Conservation (phyloP, 169 alveolate genomes). For the Cardiosporidium cionae region DNA sequence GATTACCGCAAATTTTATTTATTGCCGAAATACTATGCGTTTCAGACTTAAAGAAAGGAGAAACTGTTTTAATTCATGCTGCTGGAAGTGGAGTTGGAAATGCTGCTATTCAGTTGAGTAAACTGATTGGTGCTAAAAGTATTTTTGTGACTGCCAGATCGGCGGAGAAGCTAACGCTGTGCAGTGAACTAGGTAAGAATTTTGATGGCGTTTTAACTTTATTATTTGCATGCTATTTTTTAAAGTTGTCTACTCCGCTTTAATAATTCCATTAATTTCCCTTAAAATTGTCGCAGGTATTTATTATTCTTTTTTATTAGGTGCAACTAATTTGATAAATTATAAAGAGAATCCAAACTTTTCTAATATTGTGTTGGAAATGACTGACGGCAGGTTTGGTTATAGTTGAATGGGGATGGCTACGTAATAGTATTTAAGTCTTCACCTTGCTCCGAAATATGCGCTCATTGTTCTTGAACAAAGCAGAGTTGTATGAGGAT, state of each 20-base stretch:
- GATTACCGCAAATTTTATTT: too few species aligned
- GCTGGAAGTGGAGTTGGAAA: constrained; percentile 75
- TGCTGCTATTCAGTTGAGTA: constrained; percentile 56
- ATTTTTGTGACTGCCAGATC: constrained; percentile 50
- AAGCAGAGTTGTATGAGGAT: too few species aligned
- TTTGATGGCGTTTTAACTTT: too few species aligned
- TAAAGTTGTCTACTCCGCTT: too few species aligned
- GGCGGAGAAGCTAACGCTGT: constrained; percentile 31
- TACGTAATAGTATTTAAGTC: too few species aligned
- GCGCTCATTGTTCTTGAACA: too few species aligned
- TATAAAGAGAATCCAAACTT: neutral
- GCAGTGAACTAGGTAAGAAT: constrained; percentile 21
- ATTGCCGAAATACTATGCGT: too few species aligned
- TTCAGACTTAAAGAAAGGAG: constrained; percentile 26
- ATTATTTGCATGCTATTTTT: too few species aligned
- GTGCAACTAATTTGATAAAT: neutral
- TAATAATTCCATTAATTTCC: too few species aligned
- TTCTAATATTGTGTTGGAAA: neutral
- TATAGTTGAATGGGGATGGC: constrained; percentile 16
- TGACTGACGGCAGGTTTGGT: constrained; percentile 4
- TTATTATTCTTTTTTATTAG: constrained; percentile 17
- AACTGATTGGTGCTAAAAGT: constrained; percentile 24
- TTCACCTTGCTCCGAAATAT: too few species aligned
- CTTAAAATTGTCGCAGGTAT: constrained; percentile 38
- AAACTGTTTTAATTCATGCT: constrained; percentile 56